Evolutionary conservation across 176 grass and related monocot genomes (phyloP).

Genomic region (Elaeis guineensis): DNA sequence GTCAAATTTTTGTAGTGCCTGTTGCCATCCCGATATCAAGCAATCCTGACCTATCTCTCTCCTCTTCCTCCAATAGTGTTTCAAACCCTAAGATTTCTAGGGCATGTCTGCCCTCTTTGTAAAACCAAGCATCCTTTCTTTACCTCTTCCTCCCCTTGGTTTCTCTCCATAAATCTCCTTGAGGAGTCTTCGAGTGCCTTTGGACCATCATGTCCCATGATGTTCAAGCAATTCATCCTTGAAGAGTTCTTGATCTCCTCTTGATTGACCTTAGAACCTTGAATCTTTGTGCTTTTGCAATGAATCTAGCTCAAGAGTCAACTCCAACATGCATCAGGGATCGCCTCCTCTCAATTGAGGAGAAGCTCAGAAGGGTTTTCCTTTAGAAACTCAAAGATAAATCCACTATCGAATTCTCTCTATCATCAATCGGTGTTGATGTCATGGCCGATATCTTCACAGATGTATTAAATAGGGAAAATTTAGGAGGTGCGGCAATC

Average conservation of each 20-base stretch:
- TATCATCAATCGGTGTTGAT: too few relatives aligned
- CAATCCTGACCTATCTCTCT: too few relatives aligned
- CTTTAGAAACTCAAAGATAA: constrained; percentile 49
- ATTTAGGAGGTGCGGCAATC: constrained; percentile 1
- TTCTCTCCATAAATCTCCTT: constrained; percentile 10
- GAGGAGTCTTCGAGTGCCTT: background rate
- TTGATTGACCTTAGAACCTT: constrained; percentile 4
- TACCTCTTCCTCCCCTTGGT: constrained; percentile 1
- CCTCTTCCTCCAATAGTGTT: too few relatives aligned
- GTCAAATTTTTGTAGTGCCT: too few relatives aligned
- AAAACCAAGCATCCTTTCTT: background rate
- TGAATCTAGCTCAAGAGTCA: background rate
- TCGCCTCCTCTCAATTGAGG: too few relatives aligned
- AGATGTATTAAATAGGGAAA: constrained; percentile 37
- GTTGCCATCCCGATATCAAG: too few relatives aligned
- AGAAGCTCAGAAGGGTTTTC: constrained; percentile 70
- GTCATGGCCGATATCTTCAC: constrained; percentile 32
- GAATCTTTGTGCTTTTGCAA: background rate
- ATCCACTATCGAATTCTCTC: constrained; percentile 21
- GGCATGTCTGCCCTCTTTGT: background rate
- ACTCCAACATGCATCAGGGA: background rate
- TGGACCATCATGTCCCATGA: background rate
- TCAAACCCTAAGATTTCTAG: background rate
- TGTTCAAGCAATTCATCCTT: constrained; percentile 48
- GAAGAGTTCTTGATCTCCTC: constrained; percentile 45